Conservation (phyloP, 108 stramenopile species). For the Cyclotella cryptica region DNA sequence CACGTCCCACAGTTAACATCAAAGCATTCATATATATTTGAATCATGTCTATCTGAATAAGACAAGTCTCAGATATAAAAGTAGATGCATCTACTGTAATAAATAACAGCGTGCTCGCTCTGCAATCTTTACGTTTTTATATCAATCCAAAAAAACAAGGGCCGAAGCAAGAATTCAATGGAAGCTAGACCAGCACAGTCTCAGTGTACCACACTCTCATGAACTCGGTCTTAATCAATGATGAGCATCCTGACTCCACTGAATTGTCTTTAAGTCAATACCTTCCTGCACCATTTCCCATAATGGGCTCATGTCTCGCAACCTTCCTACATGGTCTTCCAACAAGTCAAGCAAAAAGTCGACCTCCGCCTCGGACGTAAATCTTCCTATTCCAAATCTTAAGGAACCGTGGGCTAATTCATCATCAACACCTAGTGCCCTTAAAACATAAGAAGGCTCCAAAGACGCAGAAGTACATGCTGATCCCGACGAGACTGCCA, state of each 20-base stretch:
- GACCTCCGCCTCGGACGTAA: constrained; percentile 96
- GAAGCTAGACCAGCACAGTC: too few species aligned
- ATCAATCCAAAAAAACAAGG: too few species aligned
- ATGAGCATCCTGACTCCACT: constrained; percentile 98
- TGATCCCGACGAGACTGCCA: constrained; percentile 96
- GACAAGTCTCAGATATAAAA: too few species aligned
- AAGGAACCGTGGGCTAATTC: constrained; percentile 98
- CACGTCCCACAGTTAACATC: too few species aligned
- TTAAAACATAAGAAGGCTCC: constrained; percentile 98
- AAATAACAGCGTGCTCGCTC: too few species aligned
- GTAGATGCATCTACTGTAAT: too few species aligned
- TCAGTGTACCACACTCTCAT: too few species aligned
- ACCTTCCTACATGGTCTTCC: constrained; percentile 89
- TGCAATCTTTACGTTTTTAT: too few species aligned
- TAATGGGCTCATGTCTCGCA: constrained; percentile 98
- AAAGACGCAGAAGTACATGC: constrained; percentile 98
- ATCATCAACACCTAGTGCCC: constrained; percentile 98
- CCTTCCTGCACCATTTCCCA: constrained; percentile 99
- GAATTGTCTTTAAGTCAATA: constrained; percentile 96
- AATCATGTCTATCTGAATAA: too few species aligned
- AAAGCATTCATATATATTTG: too few species aligned
- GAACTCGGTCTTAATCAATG: constrained; percentile 16
- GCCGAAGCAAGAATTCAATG: too few species aligned
- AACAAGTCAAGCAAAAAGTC: constrained; percentile 95
- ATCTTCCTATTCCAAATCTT: constrained; percentile 97